phyloP scores from a whole-genome alignment of 352 stramenopile genomes.

The Globisporangium parvum region DNA sequence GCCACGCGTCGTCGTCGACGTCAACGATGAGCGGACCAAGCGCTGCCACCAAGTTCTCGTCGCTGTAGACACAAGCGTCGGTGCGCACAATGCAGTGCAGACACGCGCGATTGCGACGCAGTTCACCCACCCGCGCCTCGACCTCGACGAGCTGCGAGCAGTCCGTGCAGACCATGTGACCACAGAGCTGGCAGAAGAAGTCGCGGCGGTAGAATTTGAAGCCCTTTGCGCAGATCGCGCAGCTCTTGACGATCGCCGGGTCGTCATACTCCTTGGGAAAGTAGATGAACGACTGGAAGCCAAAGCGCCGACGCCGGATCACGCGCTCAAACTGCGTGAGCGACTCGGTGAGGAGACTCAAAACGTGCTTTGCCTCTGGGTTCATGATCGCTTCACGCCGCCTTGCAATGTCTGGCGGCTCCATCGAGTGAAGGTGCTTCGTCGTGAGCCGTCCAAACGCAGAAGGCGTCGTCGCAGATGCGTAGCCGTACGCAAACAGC shows the following conservation, averaged over 20 bases:
- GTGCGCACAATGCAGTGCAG: conserved; percentile 37
- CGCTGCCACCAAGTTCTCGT: conserved; percentile 35
- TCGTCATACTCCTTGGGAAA: conserved; percentile 37
- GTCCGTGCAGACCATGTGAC: conserved; percentile 33
- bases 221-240: conserved; percentile 40
- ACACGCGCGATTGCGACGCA: conserved; percentile 38
- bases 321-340: conserved; percentile 58
- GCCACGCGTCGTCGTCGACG: conserved; percentile 34
- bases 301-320: conserved; percentile 57
- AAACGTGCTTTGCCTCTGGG: conserved; percentile 50
- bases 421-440: conserved; percentile 5
- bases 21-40: conserved; percentile 39
- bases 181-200: conserved; percentile 50
- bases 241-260: conserved; percentile 22
- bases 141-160: conserved; percentile 42
- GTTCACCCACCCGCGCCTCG: conserved; percentile 27
- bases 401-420: conserved; percentile 22
- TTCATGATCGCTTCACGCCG: conserved; percentile 48
- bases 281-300: conserved; percentile 65
- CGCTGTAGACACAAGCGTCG: conserved; percentile 38
- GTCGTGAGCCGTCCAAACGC: conserved; percentile 21
- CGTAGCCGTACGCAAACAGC: conserved; percentile 56
- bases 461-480: conserved; percentile 29
- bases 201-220: conserved; percentile 44
- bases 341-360: conserved; percentile 47